Percentiles rank a stretch among this genome's conserved stretches.
phyloP scores from a whole-genome alignment of 2,329 filamentous ascomycete genomes.

The Rosellinia necatrix region DNA sequence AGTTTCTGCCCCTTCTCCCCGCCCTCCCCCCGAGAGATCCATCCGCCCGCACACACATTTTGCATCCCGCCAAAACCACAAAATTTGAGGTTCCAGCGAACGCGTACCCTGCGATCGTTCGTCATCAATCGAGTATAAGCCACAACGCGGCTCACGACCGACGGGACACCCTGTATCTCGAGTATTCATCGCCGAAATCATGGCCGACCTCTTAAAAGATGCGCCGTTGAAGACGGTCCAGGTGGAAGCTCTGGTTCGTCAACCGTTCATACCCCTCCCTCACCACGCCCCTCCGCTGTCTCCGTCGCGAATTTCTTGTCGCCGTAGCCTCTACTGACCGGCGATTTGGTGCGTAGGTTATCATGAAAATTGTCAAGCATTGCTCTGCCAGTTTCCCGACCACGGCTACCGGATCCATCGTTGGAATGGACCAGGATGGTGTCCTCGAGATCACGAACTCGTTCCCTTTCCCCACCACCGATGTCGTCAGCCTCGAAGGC shows the following conservation, averaged over 20 bases:
- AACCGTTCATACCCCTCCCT: slow-evolving; percentile 39
- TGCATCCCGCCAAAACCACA: slow-evolving; percentile 38
- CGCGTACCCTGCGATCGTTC: slow-evolving; percentile 25
- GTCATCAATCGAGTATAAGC: slow-evolving; percentile 19
- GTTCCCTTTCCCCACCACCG: slow-evolving; percentile 89
- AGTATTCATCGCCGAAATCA: slow-evolving; percentile 42
- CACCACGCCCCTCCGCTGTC: slow-evolving; percentile 32
- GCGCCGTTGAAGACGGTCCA: slow-evolving; percentile 83
- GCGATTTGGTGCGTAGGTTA: slow-evolving; percentile 63
- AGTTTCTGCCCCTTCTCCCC: slow-evolving; percentile 31
- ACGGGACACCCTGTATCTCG: background rate
- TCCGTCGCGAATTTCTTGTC: background rate
- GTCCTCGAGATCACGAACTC: slow-evolving; percentile 90
- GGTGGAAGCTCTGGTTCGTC: slow-evolving; percentile 87
- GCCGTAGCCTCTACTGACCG: slow-evolving; percentile 15
- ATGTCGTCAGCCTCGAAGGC: slow-evolving; percentile 68
- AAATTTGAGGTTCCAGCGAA: slow-evolving; percentile 34
- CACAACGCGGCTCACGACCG: slow-evolving; percentile 12
- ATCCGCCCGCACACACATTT: slow-evolving; percentile 36
- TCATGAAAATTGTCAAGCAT: slow-evolving; percentile 98
- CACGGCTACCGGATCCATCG: slow-evolving; percentile 84
- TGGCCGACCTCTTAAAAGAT: slow-evolving; percentile 67
- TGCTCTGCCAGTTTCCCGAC: slow-evolving; percentile 87
- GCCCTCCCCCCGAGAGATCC: slow-evolving; percentile 19
- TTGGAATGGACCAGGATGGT: slow-evolving; percentile 87